Evolutionary conservation across 2,329 filamentous ascomycete species (phyloP), one percentile per base, ranked within the genome.

Genomic region (Sclerotinia borealis): DNA sequence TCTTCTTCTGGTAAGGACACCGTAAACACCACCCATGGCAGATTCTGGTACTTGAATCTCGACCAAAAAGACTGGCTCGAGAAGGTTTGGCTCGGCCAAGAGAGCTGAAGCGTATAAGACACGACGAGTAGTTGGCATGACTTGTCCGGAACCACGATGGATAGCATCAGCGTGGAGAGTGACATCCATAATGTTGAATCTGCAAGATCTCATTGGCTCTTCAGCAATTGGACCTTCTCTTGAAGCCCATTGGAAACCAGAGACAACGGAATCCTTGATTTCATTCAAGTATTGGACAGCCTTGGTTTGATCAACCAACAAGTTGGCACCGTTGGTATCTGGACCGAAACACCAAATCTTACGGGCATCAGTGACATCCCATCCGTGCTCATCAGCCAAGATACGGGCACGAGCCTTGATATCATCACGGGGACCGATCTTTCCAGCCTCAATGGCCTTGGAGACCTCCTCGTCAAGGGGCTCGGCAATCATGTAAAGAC

Each of bases 281-380:
- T 99, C 95, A 85, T 92, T 95, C 77, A 99, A 87, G 89, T 98
- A 99, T 85, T 99, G 95, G 72, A 99, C 95, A 74, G 95, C 95
- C 91, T 98, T 99, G 86, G 93, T 97, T 89, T 98, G 95, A 83
- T 99, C 95, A 77, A 99, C 88, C 74, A 99, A 85, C 86, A 99
- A 83, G 88, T 99, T 99, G 86, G 95, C 89, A 80, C 95, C 95
- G 77, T 84, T 95, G 79, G 92, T 96, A 81, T 99, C 95, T 75
- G 95, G 95, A 81, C 95, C 95, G 83, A 99, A 99, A 79, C 91
- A 96, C 95, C 95, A 99, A 80, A 99, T 99, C 92, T 99, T 99
- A 83, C 96, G 92, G 81, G 95, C 95, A 80, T 99, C 95, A 75
- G 95, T 99, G 77, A 99, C 93, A 82, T 99, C 95, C 95, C 95